A percentile compares a stretch with the other conserved stretches of the same genome.
phyloP scores from a whole-genome alignment of 1,139 yeast genomes.

The Candida glucosophila region DNA sequence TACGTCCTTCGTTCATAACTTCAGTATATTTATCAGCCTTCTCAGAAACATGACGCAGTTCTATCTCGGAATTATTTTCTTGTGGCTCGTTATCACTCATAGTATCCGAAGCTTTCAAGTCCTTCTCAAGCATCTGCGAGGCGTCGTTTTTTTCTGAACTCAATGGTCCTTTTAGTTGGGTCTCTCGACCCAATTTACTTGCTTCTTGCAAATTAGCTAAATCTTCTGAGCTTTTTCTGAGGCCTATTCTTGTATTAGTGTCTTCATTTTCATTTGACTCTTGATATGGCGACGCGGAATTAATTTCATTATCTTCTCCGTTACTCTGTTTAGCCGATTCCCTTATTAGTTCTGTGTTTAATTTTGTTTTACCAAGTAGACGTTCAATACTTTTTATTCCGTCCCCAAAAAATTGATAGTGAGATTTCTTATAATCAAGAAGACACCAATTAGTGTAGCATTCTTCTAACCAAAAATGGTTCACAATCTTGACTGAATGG shows the following conservation, averaged over 20 bases:
- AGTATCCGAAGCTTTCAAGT: neutral
- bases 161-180: neutral
- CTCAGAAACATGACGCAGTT: no score
- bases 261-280: neutral
- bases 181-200: no score
- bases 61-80: neutral
- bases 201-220: no score
- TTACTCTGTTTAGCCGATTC: no score
- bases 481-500: slow-evolving; percentile 46
- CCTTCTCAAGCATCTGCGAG: no score
- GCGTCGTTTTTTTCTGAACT: neutral
- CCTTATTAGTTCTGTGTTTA: slow-evolving; percentile 15
- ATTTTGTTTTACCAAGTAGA: slow-evolving; percentile 43
- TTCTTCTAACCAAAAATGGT: slow-evolving; percentile 89
- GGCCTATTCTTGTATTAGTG: neutral
- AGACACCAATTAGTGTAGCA: slow-evolving; percentile 54
- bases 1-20: neutral
- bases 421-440: slow-evolving; percentile 33
- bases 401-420: slow-evolving; percentile 41
- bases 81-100: neutral
- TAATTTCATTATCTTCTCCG: no score
- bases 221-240: neutral
- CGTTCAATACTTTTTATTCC: slow-evolving; percentile 28
- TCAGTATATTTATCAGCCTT: neutral
- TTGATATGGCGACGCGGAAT: neutral